Evolutionary conservation across 495 filamentous ascomycete species (phyloP).

Genomic region (Choiromyces venosus): DNA sequence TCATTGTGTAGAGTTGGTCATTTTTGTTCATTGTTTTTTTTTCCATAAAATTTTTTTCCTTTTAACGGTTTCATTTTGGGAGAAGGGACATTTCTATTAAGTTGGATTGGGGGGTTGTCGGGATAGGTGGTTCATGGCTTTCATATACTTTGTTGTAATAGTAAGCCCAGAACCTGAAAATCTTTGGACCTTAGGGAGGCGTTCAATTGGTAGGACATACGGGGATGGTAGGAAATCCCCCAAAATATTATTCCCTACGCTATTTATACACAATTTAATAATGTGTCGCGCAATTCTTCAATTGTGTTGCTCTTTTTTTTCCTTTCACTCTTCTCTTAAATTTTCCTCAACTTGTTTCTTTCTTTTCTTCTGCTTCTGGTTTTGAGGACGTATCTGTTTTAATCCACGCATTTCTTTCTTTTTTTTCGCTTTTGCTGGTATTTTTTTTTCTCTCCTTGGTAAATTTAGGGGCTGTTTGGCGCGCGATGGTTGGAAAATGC

Average conservation of each 20-base stretch:
- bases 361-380: too few relatives aligned
- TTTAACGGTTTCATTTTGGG: constrained; percentile 33
- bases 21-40: constrained; percentile 45
- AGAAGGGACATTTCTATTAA: constrained; percentile 28
- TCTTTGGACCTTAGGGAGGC: constrained; percentile 39
- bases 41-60: constrained; percentile 30
- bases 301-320: neutral
- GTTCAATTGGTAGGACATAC: constrained; percentile 32
- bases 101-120: constrained; percentile 38
- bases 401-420: neutral
- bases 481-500: too few relatives aligned
- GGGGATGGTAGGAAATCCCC: constrained; percentile 27
- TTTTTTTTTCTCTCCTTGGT: too few relatives aligned
- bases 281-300: neutral
- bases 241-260: constrained; percentile 34
- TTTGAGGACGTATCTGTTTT: neutral
- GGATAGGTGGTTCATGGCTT: constrained; percentile 34
- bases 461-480: too few relatives aligned
- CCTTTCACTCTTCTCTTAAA: neutral
- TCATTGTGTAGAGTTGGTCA: constrained; percentile 46
- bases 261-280: neutral
- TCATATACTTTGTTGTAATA: constrained; percentile 37
- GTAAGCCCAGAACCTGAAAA: constrained; percentile 38
- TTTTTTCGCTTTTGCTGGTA: neutral
- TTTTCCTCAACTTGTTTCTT: neutral